Evolutionary conservation across 176 grass and related monocot species (phyloP), one percentile per base, ranked within the genome.

Genomic region (Musa beccarii): DNA sequence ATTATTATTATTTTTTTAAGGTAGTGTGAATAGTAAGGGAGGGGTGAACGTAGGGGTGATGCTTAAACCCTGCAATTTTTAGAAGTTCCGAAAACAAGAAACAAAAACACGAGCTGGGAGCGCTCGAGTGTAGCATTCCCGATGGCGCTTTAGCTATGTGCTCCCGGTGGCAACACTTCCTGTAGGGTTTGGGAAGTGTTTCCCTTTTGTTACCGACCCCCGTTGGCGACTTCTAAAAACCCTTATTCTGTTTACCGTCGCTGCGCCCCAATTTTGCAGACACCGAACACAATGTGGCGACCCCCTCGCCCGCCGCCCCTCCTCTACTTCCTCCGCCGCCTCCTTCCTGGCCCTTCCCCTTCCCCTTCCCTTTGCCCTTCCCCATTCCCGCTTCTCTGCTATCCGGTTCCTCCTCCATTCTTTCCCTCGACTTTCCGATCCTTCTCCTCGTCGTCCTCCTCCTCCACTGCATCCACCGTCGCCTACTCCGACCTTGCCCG

Each of bases 331-430:
- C 71, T 53, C 51, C 51, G 19, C 28, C 43, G 68, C 43, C 68
- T 52, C 43, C 34, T 71, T 13, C 71, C n/a, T 65, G 9, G 23
- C 11, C 49, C 59, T 64, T 55, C 62, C 69, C 16, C 67, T 78
- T 79, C 81, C 85, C 81, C 73, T 29, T 29, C 29, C 3, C 29
- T 3, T 29, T 29, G 2, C 3, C 29, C 0, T 43, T 43, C 34
- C 34, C 34, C 34, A 43, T 43, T 77, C 84, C 73, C 76, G 77
- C 65, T 83, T 53, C 78, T 81, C 80, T 53, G 78, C 81, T 13
- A 55, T 82, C n/a, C 87, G 29, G 1, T 64, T 11, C 54, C 34
- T 19, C 4, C 53, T 10, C 78, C 54, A 1, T 49, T 8, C 15
- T 53, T 13, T 25, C 62, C 12, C 6, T 74, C 16, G 65, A 34